Conservation (phyloP, 306 rosid species). For the Argentina anserina region DNA sequence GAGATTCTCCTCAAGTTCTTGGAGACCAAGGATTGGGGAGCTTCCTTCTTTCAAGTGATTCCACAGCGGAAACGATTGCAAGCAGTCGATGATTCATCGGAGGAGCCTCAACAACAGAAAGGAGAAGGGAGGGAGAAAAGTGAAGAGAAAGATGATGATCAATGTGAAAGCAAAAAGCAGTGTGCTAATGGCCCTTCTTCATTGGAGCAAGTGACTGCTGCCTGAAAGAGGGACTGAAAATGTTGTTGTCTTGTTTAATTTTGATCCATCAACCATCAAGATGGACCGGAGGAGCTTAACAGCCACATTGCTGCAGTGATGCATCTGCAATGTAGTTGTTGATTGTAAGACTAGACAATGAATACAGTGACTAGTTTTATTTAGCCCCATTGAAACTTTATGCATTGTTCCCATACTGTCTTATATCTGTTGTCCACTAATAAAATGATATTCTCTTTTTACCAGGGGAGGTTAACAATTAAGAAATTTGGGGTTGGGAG, state of each 20-base stretch:
- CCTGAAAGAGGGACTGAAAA: neutral
- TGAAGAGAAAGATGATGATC: conserved; percentile 19
- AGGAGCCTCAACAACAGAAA: conserved; percentile 28
- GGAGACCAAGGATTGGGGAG: conserved; percentile 82
- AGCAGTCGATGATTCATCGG: conserved; percentile 30
- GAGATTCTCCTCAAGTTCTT: conserved; percentile 61
- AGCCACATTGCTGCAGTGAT: neutral
- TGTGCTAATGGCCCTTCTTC: conserved; percentile 30
- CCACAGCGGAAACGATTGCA: conserved; percentile 78
- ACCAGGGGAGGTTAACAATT: too few species aligned
- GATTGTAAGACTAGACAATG: neutral
- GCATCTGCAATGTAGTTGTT: neutral
- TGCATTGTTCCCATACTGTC: neutral
- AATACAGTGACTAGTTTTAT: neutral
- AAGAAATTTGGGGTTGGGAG: neutral
- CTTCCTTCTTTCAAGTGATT: conserved; percentile 73
- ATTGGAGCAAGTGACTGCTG: neutral
- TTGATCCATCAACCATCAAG: neutral
- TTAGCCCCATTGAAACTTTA: neutral
- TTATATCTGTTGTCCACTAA: neutral
- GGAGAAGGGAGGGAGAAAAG: conserved; percentile 33
- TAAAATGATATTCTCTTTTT: too few species aligned
- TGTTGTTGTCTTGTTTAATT: neutral
- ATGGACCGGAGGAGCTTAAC: neutral
- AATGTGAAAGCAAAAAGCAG: conserved; percentile 27